Conservation (phyloP, 495 filamentous ascomycete genomes). For the Neurospora sp. region DNA sequence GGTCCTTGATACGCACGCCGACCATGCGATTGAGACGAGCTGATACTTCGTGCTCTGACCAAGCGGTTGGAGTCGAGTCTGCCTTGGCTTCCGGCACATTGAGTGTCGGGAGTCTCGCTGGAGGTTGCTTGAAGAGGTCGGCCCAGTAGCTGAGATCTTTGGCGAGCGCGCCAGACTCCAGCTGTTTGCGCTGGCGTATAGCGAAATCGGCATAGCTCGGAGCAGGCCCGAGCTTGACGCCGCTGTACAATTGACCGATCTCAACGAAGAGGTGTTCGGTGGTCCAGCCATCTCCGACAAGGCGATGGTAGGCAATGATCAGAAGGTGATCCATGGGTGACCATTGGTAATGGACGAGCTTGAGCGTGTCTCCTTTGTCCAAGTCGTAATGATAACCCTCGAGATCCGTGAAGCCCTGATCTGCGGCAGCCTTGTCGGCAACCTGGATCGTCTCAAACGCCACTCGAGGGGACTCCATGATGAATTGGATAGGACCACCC, state of each 20-base stretch:
- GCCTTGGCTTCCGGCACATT: neutral
- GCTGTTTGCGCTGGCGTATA: neutral
- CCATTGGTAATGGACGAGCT: slow-evolving; percentile 8
- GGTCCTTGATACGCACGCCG: neutral
- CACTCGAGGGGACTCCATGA: neutral
- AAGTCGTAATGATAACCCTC: slow-evolving; percentile 11
- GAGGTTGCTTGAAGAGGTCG: slow-evolving; percentile 10
- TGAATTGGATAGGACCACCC: neutral
- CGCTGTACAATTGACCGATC: neutral
- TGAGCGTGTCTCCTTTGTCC: slow-evolving; percentile 6
- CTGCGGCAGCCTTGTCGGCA: neutral
- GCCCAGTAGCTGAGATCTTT: slow-evolving; percentile 28
- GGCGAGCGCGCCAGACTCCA: neutral
- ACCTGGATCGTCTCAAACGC: slow-evolving; percentile 4
- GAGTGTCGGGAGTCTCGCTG: neutral
- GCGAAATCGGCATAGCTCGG: slow-evolving; percentile 11
- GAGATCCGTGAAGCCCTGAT: slow-evolving; percentile 2
- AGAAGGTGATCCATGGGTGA: slow-evolving; percentile 8
- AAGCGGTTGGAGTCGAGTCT: no score
- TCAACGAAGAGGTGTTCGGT: slow-evolving; percentile 8
- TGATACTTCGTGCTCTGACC: no score
- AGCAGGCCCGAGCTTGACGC: neutral
- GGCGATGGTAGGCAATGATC: slow-evolving; percentile 20
- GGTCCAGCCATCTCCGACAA: slow-evolving; percentile 20
- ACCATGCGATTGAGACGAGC: slow-evolving; percentile 1